A percentile compares a stretch with the other conserved stretches of the same genome.
These are phyloP conservation scores for Pichia membranifaciens DNA, from an alignment of 805 yeast species.

Conservation along the genomic window DNA sequence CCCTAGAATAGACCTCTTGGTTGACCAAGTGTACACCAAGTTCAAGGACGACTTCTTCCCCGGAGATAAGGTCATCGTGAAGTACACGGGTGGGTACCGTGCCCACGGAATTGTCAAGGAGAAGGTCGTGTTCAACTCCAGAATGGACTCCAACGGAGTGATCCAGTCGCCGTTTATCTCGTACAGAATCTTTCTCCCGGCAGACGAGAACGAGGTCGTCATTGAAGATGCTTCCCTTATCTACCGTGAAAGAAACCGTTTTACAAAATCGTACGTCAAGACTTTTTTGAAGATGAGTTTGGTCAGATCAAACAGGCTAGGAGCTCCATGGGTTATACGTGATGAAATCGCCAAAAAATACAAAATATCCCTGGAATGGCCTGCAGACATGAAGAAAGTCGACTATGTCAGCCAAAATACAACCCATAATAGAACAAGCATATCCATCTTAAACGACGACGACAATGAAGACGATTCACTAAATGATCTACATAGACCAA, in stretches of 20 bases:
- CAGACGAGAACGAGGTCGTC: constrained; percentile 41
- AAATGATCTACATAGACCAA: not conserved
- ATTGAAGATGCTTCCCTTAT: constrained; percentile 64
- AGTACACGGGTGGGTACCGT: constrained; percentile 32
- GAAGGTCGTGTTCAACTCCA: constrained; percentile 69
- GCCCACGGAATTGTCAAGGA: constrained; percentile 69
- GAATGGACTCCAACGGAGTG: constrained; percentile 33
- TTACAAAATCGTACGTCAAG: constrained; percentile 85
- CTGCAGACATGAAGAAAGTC: constrained; percentile 43
- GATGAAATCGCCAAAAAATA: constrained; percentile 66
- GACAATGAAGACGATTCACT: not conserved
- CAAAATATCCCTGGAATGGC: constrained; percentile 56
- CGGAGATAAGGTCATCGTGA: constrained; percentile 75
- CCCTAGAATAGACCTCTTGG: constrained; percentile 78
- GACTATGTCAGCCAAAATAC: constrained; percentile 8
- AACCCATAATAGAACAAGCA: not conserved
- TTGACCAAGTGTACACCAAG: constrained; percentile 74
- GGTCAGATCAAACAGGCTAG: constrained; percentile 72
- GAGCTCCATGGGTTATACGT: constrained; percentile 95
- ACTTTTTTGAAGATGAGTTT: constrained; percentile 79
- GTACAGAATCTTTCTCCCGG: constrained; percentile 58
- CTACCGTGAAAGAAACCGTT: constrained; percentile 75
- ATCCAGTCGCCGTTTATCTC: constrained; percentile 46
- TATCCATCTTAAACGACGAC: constrained; percentile 1
- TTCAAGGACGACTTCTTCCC: constrained; percentile 86